Conservation (phyloP, 148 eudicot genomes). For the Linanthus parryae region DNA sequence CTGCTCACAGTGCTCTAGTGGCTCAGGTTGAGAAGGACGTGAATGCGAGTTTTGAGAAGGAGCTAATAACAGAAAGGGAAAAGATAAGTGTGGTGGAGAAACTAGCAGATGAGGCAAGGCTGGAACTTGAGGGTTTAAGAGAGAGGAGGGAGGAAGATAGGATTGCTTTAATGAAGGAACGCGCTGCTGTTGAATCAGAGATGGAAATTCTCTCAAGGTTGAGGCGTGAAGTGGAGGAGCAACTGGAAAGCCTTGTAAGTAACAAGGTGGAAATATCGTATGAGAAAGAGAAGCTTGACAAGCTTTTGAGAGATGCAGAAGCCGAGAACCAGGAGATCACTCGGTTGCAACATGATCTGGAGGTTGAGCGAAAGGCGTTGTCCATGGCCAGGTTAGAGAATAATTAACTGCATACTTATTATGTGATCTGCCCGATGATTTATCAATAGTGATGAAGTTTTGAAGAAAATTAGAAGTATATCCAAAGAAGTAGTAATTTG, state of each 20-base stretch:
- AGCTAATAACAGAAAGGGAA: slow-evolving; percentile 67
- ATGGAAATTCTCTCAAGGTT: slow-evolving; percentile 82
- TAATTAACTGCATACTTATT: no score
- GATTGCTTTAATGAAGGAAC: slow-evolving; percentile 68
- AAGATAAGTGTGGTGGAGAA: slow-evolving; percentile 69
- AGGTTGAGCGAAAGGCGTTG: slow-evolving; percentile 92
- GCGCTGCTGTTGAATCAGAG: slow-evolving; percentile 85
- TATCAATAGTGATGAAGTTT: no score
- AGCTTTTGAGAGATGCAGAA: slow-evolving; percentile 79
- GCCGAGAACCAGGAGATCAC: slow-evolving; percentile 65
- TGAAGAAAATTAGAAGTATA: no score
- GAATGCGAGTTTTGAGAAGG: slow-evolving; percentile 77
- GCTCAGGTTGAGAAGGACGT: slow-evolving; percentile 90
- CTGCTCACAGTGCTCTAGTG: slow-evolving; percentile 84
- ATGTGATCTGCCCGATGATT: no score
- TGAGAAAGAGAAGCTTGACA: slow-evolving; percentile 79
- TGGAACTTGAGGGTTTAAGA: slow-evolving; percentile 70
- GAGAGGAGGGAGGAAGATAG: slow-evolving; percentile 58
- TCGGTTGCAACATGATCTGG: slow-evolving; percentile 81
- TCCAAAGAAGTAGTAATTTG: no score
- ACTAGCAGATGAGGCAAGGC: slow-evolving; percentile 76
- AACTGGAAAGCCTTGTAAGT: slow-evolving; percentile 70
- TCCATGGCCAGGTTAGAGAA: slow-evolving; percentile 88
- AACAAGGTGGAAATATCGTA: slow-evolving; percentile 73
- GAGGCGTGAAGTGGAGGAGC: slow-evolving; percentile 79